Conservation (phyloP, 805 yeast genomes). For the Kurtzmaniella cleridarum region DNA sequence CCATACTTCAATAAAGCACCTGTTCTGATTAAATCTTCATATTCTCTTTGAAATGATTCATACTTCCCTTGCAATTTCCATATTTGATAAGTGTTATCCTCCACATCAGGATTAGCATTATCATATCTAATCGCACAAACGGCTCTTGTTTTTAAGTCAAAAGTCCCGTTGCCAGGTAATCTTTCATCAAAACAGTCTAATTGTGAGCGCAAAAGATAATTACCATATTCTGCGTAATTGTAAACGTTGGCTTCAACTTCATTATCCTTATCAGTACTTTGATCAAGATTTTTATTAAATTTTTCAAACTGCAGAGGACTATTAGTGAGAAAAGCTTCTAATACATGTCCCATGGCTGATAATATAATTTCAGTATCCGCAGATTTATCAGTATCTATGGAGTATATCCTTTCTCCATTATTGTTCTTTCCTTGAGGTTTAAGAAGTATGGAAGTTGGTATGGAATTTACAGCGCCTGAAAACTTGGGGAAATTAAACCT, state of each 20-base stretch:
- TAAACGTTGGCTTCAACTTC: constrained; percentile 33
- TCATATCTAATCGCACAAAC: constrained; percentile 83
- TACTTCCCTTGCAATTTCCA: constrained; percentile 53
- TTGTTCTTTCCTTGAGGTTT: constrained; percentile 36
- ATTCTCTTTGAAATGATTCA: constrained; percentile 83
- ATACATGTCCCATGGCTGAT: constrained; percentile 68
- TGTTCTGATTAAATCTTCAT: constrained; percentile 66
- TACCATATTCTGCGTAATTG: constrained; percentile 66
- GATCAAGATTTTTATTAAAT: constrained; percentile 17
- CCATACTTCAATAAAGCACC: constrained; percentile 75
- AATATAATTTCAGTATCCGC: constrained; percentile 63
- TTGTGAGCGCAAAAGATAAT: constrained; percentile 82
- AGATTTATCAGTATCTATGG: constrained; percentile 69
- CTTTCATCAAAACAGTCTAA: constrained; percentile 74
- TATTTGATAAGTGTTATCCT: constrained; percentile 64
- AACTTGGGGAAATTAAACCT: constrained; percentile 38
- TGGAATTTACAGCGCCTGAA: constrained; percentile 37
- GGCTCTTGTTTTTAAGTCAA: constrained; percentile 90
- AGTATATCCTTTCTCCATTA: constrained; percentile 35
- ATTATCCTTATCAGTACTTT: constrained; percentile 8
- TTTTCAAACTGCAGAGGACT: constrained; percentile 46
- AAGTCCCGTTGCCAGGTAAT: constrained; percentile 86
- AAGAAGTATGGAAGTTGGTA: constrained; percentile 48
- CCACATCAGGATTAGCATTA: constrained; percentile 49
- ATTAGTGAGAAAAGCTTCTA: constrained; percentile 72